Evolutionary conservation across 2,329 filamentous ascomycete species (phyloP), one percentile per base, ranked within the genome.

Genomic region (Botryotinia convoluta): DNA sequence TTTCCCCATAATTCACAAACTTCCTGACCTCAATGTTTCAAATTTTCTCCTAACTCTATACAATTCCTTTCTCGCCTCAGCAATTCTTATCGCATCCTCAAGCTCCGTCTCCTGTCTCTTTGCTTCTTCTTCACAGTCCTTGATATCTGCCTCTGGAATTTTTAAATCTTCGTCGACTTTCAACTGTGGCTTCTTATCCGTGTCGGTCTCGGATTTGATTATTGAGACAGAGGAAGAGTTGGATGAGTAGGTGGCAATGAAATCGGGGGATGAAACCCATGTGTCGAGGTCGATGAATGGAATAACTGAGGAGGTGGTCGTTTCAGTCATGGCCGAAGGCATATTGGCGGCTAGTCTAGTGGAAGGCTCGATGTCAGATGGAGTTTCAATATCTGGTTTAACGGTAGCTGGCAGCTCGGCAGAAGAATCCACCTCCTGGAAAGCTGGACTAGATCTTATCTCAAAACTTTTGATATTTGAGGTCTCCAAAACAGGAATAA

Each of bases 71-170:
- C 70, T 72, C 3, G 51, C 70, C 32, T 48, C 62, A 20, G 39
- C 37, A 20, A 60, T 51, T 29, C 62, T 68, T 22, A 60, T 12
- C 22, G 62, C 70, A 60, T 68, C 70, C 51, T 59, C 29, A n/a
- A 68, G 22, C 16, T 72, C 62, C 26, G 20, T 48, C 9, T 45
- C 39, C 10, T n/a, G 57, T 35, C 48, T 59, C 12, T 8, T 14
- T 59, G 29, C 70, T 42, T 72, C 62, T 32, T 60, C 48, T 59
- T 67, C 37, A 22, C 59, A 8, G 4, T 4, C 29, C n/a, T 37
- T 29, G 7, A 72, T 39, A 16, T 72, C 62, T 22, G 18, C 14
- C 8, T 29, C 29, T 37, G 32, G 7, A 22, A 10, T 22, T 29
- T 10, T 29, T 16, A 10, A 3, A 63, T 44, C 12, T 32, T 9